Evolutionary conservation across 2,329 filamentous ascomycete genomes (phyloP).

Genomic region (Fusarium cyanostomum): DNA sequence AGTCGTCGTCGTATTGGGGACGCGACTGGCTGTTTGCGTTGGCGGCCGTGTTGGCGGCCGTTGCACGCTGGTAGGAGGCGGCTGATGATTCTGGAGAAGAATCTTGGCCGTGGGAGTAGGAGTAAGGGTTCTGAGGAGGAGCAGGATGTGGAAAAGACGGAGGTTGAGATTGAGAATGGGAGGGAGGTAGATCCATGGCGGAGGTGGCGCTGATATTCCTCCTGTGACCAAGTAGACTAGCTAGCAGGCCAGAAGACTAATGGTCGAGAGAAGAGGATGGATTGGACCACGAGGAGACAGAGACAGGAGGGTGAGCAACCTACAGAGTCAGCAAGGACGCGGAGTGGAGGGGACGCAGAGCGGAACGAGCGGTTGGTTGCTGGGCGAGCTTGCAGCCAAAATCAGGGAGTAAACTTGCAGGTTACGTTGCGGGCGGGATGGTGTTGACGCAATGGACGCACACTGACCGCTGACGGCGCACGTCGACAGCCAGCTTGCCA

Average conservation of each 20-base stretch:
- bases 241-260: conserved; percentile 21
- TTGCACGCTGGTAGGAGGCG: conserved; percentile 27
- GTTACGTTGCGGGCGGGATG: conserved; percentile 26
- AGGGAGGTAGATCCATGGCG: conserved; percentile 46
- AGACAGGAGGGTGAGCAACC: conserved; percentile 19
- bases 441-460: conserved; percentile 46
- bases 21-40: conserved; percentile 25
- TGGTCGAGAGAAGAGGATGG: conserved; percentile 14
- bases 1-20: conserved; percentile 34
- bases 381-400: conserved; percentile 30
- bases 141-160: conserved; percentile 33
- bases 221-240: conserved; percentile 23
- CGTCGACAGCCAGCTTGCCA: conserved; percentile 8
- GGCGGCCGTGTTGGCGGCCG: conserved; percentile 25
- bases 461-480: conserved; percentile 26
- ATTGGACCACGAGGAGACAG: conserved; percentile 24
- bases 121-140: conserved; percentile 22
- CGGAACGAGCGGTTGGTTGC: conserved; percentile 15
- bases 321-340: conserved; percentile 25
- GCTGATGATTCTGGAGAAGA: conserved; percentile 36
- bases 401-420: conserved; percentile 33
- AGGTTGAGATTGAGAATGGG: conserved; percentile 36
- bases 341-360: conserved; percentile 15
- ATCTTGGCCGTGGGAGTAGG: conserved; percentile 35
- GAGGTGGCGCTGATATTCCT: conserved; percentile 42